Evolutionary conservation across 2,329 filamentous ascomycete species (phyloP).

Genomic region (Penicillium sp.): DNA sequence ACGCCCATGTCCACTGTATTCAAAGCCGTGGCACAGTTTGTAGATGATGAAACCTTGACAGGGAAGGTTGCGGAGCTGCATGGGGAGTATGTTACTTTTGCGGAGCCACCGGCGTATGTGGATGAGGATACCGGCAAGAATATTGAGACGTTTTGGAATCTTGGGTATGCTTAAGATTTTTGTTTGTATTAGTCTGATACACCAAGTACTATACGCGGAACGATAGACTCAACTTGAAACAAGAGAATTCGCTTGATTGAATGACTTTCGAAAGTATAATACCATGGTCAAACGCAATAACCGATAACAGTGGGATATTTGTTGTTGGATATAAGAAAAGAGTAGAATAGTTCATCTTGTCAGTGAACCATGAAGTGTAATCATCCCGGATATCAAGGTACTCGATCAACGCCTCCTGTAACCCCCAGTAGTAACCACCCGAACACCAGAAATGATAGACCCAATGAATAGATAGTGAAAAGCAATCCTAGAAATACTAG

Average conservation of each 20-base stretch:
- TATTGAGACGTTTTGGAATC: slow-evolving; percentile 49
- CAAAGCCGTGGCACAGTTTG: slow-evolving; percentile 46
- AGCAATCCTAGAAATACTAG: neutral
- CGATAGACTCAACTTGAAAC: neutral
- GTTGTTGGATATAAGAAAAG: neutral
- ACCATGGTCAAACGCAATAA: neutral
- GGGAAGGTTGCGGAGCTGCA: slow-evolving; percentile 56
- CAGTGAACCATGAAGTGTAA: neutral
- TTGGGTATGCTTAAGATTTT: slow-evolving; percentile 47
- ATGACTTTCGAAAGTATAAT: neutral
- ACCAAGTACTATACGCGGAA: neutral
- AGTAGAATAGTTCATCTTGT: neutral
- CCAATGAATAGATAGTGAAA: neutral
- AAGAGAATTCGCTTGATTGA: neutral
- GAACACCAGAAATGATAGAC: neutral
- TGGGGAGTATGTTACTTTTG: slow-evolving; percentile 51
- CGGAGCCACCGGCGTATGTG: slow-evolving; percentile 47
- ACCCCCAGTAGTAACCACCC: neutral
- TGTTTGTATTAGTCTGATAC: neutral
- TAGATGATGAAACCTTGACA: slow-evolving; percentile 42
- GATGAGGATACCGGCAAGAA: slow-evolving; percentile 53
- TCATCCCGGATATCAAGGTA: neutral
- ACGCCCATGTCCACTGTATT: slow-evolving; percentile 54
- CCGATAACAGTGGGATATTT: neutral
- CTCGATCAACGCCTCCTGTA: neutral